phyloP scores from a whole-genome alignment of 345 rosid species.

The Linum usitatissimum region DNA sequence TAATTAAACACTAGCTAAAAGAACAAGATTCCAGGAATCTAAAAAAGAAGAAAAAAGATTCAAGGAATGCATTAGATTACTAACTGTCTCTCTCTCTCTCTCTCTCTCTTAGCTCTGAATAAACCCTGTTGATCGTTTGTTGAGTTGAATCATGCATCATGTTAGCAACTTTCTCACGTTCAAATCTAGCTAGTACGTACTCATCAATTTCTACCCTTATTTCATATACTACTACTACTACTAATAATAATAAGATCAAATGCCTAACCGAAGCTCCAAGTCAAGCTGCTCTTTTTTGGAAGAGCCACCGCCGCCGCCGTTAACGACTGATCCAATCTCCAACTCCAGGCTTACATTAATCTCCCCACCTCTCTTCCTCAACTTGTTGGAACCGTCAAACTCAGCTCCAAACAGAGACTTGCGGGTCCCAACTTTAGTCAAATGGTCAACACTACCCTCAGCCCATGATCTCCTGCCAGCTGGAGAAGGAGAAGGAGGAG shows the following conservation, averaged over 20 bases:
- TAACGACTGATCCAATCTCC: slow-evolving; percentile 44
- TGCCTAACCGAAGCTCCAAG: slow-evolving; percentile 88
- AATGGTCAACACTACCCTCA: slow-evolving; percentile 16
- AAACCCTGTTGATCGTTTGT: too few relatives aligned
- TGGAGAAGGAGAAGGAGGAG: slow-evolving; percentile 30
- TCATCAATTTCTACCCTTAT: too few relatives aligned
- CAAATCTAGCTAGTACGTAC: too few relatives aligned
- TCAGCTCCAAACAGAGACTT: slow-evolving; percentile 14
- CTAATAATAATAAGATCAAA: background rate
- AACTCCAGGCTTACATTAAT: slow-evolving; percentile 40
- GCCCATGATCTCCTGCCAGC: slow-evolving; percentile 20
- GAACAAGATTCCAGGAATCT: too few relatives aligned
- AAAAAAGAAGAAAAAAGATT: too few relatives aligned
- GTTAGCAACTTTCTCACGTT: too few relatives aligned
- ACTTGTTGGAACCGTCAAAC: slow-evolving; percentile 2
- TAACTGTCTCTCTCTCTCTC: too few relatives aligned
- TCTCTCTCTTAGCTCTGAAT: too few relatives aligned
- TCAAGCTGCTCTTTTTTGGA: slow-evolving; percentile 47
- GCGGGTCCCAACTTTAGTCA: slow-evolving; percentile 7
- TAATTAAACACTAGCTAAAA: too few relatives aligned
- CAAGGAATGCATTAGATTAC: too few relatives aligned
- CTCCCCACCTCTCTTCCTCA: slow-evolving; percentile 20
- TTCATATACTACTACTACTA: background rate
- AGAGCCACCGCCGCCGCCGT: slow-evolving; percentile 21
- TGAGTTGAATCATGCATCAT: too few relatives aligned